Percentiles rank a stretch among this genome's conserved stretches.
Evolutionary conservation across 2,329 filamentous ascomycete genomes (phyloP).

Genomic region (Cadophora sp.): DNA sequence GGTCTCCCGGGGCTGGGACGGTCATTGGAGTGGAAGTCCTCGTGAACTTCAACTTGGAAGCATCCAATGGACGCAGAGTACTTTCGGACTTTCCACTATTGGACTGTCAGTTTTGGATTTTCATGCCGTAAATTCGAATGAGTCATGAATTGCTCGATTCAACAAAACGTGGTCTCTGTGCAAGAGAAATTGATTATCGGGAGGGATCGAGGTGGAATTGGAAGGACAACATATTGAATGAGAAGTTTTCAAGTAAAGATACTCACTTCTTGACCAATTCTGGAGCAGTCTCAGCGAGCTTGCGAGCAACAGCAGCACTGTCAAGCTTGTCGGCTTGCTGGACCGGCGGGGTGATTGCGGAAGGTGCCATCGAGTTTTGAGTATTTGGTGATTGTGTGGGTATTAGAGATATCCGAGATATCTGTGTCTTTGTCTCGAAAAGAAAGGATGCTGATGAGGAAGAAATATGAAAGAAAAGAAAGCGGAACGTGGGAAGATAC

Average conservation of each 20-base stretch:
- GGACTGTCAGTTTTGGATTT: slow-evolving; percentile 14
- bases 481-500: slow-evolving; percentile 5
- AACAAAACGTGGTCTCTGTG: neutral
- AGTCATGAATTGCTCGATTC: slow-evolving; percentile 13
- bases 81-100: slow-evolving; percentile 70
- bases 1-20: slow-evolving; percentile 57
- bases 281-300: slow-evolving; percentile 51
- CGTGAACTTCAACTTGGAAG: slow-evolving; percentile 65
- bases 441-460: neutral
- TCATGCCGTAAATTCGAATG: neutral
- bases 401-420: neutral
- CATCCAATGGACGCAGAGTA: slow-evolving; percentile 54
- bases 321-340: slow-evolving; percentile 59
- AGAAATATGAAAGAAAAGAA: slow-evolving; percentile 5
- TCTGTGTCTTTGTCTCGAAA: slow-evolving; percentile 13
- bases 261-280: slow-evolving; percentile 56
- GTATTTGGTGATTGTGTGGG: neutral
- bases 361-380: slow-evolving; percentile 54
- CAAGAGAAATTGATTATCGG: neutral
- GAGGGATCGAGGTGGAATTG: neutral
- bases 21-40: slow-evolving; percentile 57
- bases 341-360: slow-evolving; percentile 50
- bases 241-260: neutral
- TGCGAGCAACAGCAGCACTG: slow-evolving; percentile 58
- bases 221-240: neutral